Evolutionary conservation across 805 yeast species (phyloP).

Genomic region (Ogataea methanolica): DNA sequence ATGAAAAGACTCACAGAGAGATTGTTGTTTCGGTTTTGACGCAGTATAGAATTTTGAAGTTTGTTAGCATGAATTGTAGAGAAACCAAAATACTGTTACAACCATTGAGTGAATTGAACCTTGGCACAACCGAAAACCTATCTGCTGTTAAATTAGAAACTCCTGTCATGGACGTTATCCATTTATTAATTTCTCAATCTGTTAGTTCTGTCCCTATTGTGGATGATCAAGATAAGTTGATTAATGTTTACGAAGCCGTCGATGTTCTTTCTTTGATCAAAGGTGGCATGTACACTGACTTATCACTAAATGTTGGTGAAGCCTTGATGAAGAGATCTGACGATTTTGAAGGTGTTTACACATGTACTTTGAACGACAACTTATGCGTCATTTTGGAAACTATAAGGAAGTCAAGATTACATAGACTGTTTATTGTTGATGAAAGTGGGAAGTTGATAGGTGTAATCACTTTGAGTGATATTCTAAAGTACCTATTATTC

Average conservation of each 20-base stretch:
- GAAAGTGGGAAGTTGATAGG: conserved; percentile 73
- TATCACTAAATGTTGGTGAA: conserved; percentile 90
- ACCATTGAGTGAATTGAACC: conserved; percentile 65
- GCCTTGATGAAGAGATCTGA: conserved; percentile 91
- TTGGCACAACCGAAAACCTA: conserved; percentile 54
- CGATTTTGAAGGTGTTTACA: conserved; percentile 96
- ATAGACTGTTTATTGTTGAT: conserved; percentile 89
- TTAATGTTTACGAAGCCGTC: conserved; percentile 93
- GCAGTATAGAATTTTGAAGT: conserved; percentile 91
- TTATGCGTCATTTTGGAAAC: conserved; percentile 89
- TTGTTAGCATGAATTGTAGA: conserved; percentile 92
- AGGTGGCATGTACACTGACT: conserved; percentile 90
- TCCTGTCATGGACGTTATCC: conserved; percentile 91
- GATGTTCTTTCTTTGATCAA: conserved; percentile 90
- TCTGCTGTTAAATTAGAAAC: conserved; percentile 84
- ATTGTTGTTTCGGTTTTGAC: conserved; percentile 94
- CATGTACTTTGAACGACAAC: conserved; percentile 85
- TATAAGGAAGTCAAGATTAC: conserved; percentile 84
- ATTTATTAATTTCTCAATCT: conserved; percentile 68
- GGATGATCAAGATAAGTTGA: conserved; percentile 58
- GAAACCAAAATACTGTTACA: conserved; percentile 80
- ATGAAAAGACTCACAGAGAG: conserved; percentile 87
- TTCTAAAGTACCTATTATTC: conserved; percentile 72
- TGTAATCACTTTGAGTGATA: conserved; percentile 87
- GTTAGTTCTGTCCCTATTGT: conserved; percentile 92